Evolutionary conservation across 768 basidiomycete species (phyloP).

Genomic region (Cystobasidiopsis lactophilus): DNA sequence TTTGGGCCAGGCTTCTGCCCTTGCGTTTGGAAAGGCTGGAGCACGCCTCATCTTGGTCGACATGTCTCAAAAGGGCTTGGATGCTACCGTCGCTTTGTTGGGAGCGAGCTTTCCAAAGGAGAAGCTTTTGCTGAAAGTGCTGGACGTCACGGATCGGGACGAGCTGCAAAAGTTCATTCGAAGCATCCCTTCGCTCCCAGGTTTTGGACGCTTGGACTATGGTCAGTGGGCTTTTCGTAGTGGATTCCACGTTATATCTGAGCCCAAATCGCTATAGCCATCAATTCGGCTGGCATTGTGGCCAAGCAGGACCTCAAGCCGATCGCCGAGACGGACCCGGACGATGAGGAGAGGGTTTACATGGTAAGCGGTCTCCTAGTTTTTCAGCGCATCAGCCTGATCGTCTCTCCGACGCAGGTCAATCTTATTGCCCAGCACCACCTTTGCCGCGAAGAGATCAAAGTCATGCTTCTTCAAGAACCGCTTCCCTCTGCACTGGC

Average conservation of each 20-base stretch:
- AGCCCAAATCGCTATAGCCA: background rate
- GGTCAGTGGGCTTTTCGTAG: background rate
- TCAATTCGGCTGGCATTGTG: background rate
- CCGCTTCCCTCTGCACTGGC: no score
- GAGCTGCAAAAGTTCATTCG: background rate
- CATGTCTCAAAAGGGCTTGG: background rate
- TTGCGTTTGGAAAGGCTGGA: background rate
- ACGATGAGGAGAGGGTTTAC: no score
- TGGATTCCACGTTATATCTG: background rate
- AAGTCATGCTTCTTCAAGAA: background rate
- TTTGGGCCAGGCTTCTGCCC: background rate
- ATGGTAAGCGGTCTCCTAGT: no score
- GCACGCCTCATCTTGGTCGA: background rate
- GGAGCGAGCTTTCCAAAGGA: background rate
- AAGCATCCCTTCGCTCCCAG: background rate
- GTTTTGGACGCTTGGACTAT: slow-evolving; percentile 1
- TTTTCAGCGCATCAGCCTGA: no score
- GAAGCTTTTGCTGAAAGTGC: background rate
- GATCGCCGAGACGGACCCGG: no score
- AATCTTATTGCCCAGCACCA: background rate
- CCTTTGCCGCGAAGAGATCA: background rate
- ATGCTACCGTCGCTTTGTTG: background rate
- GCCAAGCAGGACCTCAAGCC: no score
- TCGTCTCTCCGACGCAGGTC: no score
- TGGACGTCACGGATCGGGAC: background rate